A percentile compares a stretch with the other conserved stretches of the same genome.
These are phyloP conservation scores for Neofusicoccum kwambonambiense DNA, from an alignment of 2,329 filamentous ascomycete species.

Conservation along the genomic window DNA sequence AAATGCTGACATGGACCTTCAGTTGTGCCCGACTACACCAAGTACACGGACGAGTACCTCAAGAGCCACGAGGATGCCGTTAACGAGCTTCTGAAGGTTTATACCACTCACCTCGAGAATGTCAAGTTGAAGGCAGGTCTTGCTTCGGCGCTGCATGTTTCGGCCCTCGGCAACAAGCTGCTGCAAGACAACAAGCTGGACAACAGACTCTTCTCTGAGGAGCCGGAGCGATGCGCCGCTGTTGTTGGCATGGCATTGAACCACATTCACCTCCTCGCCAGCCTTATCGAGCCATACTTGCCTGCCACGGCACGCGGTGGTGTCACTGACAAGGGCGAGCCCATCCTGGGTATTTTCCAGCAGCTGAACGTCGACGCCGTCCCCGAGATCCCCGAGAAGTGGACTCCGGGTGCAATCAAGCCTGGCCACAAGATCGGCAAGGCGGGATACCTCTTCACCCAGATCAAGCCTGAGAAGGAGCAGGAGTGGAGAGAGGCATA, in stretches of 20 bases:
- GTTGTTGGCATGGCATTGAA: constrained; percentile 38
- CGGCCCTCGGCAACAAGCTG: constrained; percentile 56
- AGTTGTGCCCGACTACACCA: constrained; percentile 64
- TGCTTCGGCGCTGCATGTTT: constrained; percentile 65
- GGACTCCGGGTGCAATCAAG: constrained; percentile 39
- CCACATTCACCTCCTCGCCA: constrained; percentile 23
- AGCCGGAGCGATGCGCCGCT: constrained; percentile 59
- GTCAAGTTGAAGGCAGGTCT: constrained; percentile 70
- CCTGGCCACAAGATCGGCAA: constrained; percentile 79
- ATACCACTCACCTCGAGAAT: constrained; percentile 66
- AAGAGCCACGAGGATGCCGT: constrained; percentile 57
- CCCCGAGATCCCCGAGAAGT: constrained; percentile 57
- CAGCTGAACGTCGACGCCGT: constrained; percentile 64
- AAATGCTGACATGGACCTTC: not conserved
- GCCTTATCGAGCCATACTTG: constrained; percentile 66
- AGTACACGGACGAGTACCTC: constrained; percentile 47
- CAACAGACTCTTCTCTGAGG: constrained; percentile 59
- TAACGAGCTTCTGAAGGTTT: constrained; percentile 65
- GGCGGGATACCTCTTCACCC: constrained; percentile 76
- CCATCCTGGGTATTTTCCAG: constrained; percentile 57
- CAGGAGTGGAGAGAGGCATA: constrained; percentile 79
- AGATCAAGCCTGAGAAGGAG: constrained; percentile 77
- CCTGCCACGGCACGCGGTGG: constrained; percentile 43
- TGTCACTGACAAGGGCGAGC: constrained; percentile 16
- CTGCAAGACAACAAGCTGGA: constrained; percentile 61